Evolutionary conservation across 2,329 filamentous ascomycete genomes (phyloP).

Genomic region (Phyllosticta citriasiana): DNA sequence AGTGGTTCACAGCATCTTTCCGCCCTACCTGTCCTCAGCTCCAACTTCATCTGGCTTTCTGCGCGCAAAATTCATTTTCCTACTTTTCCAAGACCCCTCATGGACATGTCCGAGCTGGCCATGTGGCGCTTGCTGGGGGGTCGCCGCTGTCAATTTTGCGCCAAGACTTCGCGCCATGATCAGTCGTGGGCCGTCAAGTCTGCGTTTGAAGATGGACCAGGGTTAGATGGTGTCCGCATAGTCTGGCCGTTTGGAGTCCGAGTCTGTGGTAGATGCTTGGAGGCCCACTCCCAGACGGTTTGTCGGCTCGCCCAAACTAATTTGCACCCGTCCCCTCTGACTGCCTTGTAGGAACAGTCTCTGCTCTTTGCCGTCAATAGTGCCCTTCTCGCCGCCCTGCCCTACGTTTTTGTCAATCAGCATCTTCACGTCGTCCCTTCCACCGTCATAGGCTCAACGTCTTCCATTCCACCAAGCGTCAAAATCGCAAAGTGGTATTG

Average conservation of each 20-base stretch:
- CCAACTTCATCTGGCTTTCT: constrained; percentile 60
- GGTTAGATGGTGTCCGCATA: constrained; percentile 47
- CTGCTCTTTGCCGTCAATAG: constrained; percentile 54
- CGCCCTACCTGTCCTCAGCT: constrained; percentile 37
- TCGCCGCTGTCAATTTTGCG: constrained; percentile 58
- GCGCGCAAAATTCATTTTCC: constrained; percentile 57
- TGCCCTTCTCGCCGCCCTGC: constrained; percentile 56
- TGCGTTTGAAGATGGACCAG: constrained; percentile 53
- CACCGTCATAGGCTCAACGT: constrained; percentile 42
- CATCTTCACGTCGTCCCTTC: constrained; percentile 52
- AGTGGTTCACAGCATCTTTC: constrained; percentile 21
- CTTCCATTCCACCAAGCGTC: constrained; percentile 35
- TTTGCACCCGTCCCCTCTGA: constrained; percentile 16
- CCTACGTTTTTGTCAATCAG: constrained; percentile 55
- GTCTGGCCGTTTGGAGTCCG: constrained; percentile 64
- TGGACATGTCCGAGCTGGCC: constrained; percentile 55
- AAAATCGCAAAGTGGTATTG: constrained; percentile 58
- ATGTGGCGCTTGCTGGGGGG: constrained; percentile 67
- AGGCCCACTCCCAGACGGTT: constrained; percentile 55
- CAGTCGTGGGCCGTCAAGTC: constrained; percentile 19
- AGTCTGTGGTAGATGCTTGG: constrained; percentile 57
- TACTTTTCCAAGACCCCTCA: constrained; percentile 59
- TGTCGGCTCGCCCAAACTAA: constrained; percentile 11
- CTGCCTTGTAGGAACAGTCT: constrained; percentile 53
- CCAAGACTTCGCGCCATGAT: constrained; percentile 26